A percentile compares a stretch with the other conserved stretches of the same genome.
These are phyloP conservation scores for Wickerhamiella alocasiicola DNA, from an alignment of 805 yeast genomes.

Conservation along the genomic window DNA sequence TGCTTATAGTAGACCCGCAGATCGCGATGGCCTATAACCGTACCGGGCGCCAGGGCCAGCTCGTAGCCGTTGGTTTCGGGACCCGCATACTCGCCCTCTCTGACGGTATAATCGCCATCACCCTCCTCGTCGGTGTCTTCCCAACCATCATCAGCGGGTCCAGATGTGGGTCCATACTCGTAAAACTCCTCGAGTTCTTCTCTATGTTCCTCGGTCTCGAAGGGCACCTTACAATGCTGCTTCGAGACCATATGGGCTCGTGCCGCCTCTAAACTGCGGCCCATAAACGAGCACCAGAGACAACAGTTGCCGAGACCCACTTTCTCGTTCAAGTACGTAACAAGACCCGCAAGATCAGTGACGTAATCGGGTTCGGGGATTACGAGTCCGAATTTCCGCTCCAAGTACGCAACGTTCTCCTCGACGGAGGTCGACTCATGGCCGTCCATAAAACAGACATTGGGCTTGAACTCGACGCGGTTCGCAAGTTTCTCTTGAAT, in stretches of 20 bases:
- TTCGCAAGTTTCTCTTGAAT: constrained; percentile 20
- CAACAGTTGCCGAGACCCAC: constrained; percentile 78
- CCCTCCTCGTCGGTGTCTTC: constrained; percentile 30
- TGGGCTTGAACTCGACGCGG: constrained; percentile 26
- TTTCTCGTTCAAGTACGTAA: constrained; percentile 65
- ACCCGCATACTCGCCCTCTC: constrained; percentile 18
- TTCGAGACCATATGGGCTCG: constrained; percentile 80
- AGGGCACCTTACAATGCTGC: constrained; percentile 81
- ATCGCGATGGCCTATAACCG: constrained; percentile 70
- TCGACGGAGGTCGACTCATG: constrained; percentile 40
- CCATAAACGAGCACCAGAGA: constrained; percentile 69
- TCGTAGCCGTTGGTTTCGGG: constrained; percentile 47
- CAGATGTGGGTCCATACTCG: constrained; percentile 65
- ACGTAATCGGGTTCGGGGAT: constrained; percentile 72
- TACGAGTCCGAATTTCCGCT: constrained; percentile 65
- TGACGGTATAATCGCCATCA: constrained; percentile 21
- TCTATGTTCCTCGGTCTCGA: constrained; percentile 68
- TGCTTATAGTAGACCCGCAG: constrained; percentile 62
- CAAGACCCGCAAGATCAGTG: constrained; percentile 54
- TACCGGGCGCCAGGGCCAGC: constrained; percentile 63
- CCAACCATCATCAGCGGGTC: constrained; percentile 35
- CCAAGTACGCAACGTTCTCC: constrained; percentile 63
- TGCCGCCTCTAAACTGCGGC: constrained; percentile 71
- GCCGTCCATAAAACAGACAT: constrained; percentile 34
- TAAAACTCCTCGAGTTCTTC: constrained; percentile 68